phyloP scores from a whole-genome alignment of 306 rosid genomes.

The Glycine soja region DNA sequence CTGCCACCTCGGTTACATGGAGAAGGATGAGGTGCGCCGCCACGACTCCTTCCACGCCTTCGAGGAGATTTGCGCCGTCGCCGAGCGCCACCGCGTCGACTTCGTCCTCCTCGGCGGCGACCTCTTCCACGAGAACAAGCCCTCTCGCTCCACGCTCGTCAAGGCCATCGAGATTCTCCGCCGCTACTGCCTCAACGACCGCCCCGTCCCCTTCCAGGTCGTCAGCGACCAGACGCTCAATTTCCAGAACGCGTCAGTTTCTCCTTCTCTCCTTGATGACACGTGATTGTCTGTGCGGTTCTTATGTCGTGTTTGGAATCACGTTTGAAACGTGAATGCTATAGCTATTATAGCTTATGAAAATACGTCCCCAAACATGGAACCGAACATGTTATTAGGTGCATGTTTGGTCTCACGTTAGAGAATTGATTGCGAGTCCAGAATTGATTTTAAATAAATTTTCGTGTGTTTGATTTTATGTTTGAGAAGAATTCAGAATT shows the following conservation, averaged over 20 bases:
- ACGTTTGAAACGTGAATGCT: too few relatives aligned
- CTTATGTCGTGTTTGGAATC: neutral
- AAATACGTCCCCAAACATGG: too few relatives aligned
- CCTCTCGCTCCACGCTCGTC: conserved; percentile 86
- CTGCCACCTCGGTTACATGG: conserved; percentile 96
- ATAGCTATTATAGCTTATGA: too few relatives aligned
- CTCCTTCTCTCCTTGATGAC: neutral
- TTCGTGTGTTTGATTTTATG: too few relatives aligned
- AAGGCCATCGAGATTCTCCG: conserved; percentile 92
- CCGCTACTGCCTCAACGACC: conserved; percentile 84
- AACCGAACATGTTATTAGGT: too few relatives aligned
- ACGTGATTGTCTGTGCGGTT: neutral
- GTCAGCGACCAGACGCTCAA: conserved; percentile 97
- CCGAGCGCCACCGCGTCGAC: conserved; percentile 66
- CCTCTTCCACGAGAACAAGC: conserved; percentile 97
- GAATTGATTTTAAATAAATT: too few relatives aligned
- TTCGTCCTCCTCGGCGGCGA: conserved; percentile 90
- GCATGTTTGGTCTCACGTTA: too few relatives aligned
- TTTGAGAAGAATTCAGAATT: too few relatives aligned
- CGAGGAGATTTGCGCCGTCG: conserved; percentile 92
- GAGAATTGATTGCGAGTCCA: too few relatives aligned
- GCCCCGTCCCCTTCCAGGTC: conserved; percentile 89
- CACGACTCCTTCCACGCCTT: conserved; percentile 93
- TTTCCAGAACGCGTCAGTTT: conserved; percentile 71
- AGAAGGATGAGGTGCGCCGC: conserved; percentile 94